Base-by-base conservation (phyloP, 2,329 filamentous ascomycete species). In the Biscogniauxia mediterranea region DNA sequence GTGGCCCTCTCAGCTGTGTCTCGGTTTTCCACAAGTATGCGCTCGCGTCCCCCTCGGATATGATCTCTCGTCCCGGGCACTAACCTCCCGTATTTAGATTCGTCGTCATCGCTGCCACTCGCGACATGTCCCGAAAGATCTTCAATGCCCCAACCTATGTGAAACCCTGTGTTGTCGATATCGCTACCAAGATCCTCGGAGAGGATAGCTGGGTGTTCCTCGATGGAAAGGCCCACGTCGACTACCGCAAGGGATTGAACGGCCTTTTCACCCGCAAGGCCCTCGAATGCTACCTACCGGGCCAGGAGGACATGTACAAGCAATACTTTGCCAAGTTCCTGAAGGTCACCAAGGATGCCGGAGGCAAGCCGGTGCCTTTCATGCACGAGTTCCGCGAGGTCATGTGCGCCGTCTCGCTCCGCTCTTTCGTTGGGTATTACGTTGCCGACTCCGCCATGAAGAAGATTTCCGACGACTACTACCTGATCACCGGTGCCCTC, bases 11-110 rank as follows among this genome's bases (percentile, higher is more conserved):
- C 69, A 97, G 93, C 83, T 99, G 95, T 74, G 95, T 99, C 64
- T 97, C 93, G 2, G 93, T 99, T 71, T 99, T 99, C 82, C 95
- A 99, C 87, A 99, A 98, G 92, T 96, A 85, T 69, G 87, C 73
- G 26, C 11, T 7, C 8, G 19, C 50, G 15, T 61, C 38, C 52
- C 25, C 11, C 6, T 8, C 25, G 9, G n/a, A n/a, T 38, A 28
- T 11, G 6, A 26, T 25, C 59, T 28, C 20, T 13, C 26, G 21
- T 28, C 20, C 15, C 26, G 21, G 52, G 42, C 9, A 38, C 50
- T 60, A 52, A 58, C 5, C 46, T 4, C 62, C 55, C 64, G 52
- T 51, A 1, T 53, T 25, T 21, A 96, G 92, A 77, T 99, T 99
- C 76, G 95, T 98, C 66, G 93, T 99, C 60, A 97, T 99, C 75